Evolutionary conservation across 768 basidiomycete species (phyloP), one percentile per base, ranked within the genome.

Genomic region (Pleurotus ostreatus): DNA sequence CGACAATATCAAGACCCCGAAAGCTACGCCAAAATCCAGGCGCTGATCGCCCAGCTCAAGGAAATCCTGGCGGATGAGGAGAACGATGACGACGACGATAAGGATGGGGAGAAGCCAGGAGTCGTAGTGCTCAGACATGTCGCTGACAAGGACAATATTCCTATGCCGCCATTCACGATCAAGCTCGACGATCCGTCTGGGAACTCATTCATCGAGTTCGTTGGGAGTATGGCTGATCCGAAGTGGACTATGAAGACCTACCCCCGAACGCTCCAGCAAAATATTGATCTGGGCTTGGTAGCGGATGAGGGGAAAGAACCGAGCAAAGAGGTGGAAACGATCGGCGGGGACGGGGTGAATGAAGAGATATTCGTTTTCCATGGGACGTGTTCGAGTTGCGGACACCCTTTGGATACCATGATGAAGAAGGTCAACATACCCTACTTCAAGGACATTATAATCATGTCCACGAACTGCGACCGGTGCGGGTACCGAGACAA

Each of bases 401-500:
- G 89, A 2, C 86, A 87, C 62, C 74, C 81, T 5, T 75, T 92
- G 20, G 81, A 93, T 64, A 99, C 97, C 0, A 76, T 85, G 62
- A 97, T 99, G 92, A 96, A 98, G 80, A 92, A 90, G 67, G 89
- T 98, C 62, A 85, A 83, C 59, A 97, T 99, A 61, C 97, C 97
- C 0, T 94, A 99, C 71, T 98, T 99, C 81, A 93, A 99, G 81
- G 94, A 99, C 63, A 88, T 94, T 56, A 73, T 98, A 55, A 96
- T 98, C 71, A 98, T 98, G 94, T 96, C 96, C 20, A 95, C 95
- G 5, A 98, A 97, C 68, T 98, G 97, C 68, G 92, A 94, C 57
- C 71, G 74, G 51, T 99, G 97, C 70, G 97, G 97, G 1, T 99
- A 98, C 71, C 81, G 92, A 57, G 97, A 99, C 71, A 98, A 95